Evolutionary conservation across 768 basidiomycete genomes (phyloP).

Genomic region (Xerocomus spinulosus): DNA sequence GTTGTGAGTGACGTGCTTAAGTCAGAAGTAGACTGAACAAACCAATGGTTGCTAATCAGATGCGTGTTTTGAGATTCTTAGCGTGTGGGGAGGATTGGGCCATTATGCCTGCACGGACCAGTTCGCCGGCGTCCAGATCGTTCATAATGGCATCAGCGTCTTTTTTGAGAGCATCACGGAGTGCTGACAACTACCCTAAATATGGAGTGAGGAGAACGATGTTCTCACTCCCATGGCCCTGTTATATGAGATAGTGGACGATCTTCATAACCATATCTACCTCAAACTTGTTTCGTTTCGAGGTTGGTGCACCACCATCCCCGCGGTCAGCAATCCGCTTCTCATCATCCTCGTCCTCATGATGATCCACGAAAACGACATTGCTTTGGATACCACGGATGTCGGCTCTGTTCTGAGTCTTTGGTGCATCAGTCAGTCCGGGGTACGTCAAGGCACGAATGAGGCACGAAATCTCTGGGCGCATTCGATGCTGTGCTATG

Average conservation of each 20-base stretch:
- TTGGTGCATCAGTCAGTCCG: conserved; percentile 51
- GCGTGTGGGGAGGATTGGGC: conserved; percentile 25
- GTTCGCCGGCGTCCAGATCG: conserved; percentile 43
- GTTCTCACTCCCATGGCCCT: conserved; percentile 58
- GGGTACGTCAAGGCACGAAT: conserved; percentile 63
- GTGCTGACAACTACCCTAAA: conserved; percentile 43
- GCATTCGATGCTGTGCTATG: conserved; percentile 63
- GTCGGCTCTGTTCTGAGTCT: conserved; percentile 46
- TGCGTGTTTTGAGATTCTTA: conserved; percentile 38
- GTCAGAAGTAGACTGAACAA: conserved; percentile 2
- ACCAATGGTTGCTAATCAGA: conserved; percentile 68
- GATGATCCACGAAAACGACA: conserved; percentile 58
- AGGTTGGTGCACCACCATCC: conserved; percentile 46
- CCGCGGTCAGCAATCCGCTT: conserved; percentile 37
- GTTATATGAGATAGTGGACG: conserved; percentile 59
- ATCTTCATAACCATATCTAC: conserved; percentile 63
- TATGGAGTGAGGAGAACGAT: conserved; percentile 69
- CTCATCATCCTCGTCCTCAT: conserved; percentile 48
- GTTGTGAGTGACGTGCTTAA: background rate
- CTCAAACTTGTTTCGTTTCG: conserved; percentile 60
- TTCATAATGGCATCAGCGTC: background rate
- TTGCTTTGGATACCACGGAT: conserved; percentile 54
- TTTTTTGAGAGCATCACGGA: background rate
- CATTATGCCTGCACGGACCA: conserved; percentile 54
- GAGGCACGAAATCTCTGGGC: conserved; percentile 64